Percentiles rank a stretch among this genome's conserved stretches.
These are phyloP conservation scores for Suhomyces atakaporum DNA, from an alignment of 1,139 yeast genomes.

Conservation along the genomic window DNA sequence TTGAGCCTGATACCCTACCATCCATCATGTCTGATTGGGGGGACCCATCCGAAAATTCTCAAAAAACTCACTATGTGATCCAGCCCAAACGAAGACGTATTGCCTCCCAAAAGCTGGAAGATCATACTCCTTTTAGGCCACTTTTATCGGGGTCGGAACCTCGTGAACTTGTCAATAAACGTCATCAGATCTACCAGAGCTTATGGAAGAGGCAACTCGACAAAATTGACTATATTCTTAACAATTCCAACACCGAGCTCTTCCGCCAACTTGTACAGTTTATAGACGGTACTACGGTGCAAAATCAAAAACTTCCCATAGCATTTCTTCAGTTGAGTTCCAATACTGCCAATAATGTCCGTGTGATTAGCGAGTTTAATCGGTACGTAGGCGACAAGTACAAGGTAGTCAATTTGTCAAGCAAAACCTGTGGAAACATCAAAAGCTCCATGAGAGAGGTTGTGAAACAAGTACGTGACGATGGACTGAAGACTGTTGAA, in stretches of 20 bases:
- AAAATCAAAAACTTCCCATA: slow-evolving; percentile 32
- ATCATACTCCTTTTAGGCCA: slow-evolving; percentile 34
- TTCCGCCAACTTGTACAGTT: slow-evolving; percentile 36
- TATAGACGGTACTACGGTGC: slow-evolving; percentile 18
- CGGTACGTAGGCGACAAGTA: slow-evolving; percentile 23
- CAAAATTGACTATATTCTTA: slow-evolving; percentile 40
- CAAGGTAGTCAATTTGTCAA: slow-evolving; percentile 39
- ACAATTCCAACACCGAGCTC: slow-evolving; percentile 39
- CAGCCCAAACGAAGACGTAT: slow-evolving; percentile 9
- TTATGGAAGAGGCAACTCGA: slow-evolving; percentile 41
- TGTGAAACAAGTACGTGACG: slow-evolving; percentile 31
- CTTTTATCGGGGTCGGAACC: slow-evolving; percentile 47
- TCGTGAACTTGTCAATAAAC: slow-evolving; percentile 27
- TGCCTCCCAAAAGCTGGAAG: not conserved
- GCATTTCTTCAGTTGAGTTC: slow-evolving; percentile 56
- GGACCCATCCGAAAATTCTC: slow-evolving; percentile 12
- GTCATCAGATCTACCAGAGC: slow-evolving; percentile 42
- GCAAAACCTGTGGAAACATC: slow-evolving; percentile 45
- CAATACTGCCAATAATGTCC: slow-evolving; percentile 56
- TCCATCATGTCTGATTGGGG: slow-evolving; percentile 4
- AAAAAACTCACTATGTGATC: slow-evolving; percentile 19
- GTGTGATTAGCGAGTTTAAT: slow-evolving; percentile 47
- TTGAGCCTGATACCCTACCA: no score
- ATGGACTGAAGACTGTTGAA: not conserved
- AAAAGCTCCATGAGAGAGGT: slow-evolving; percentile 43